Evolutionary conservation across 2,329 filamentous ascomycete genomes (phyloP), one percentile per base, ranked within the genome.

Genomic region (Cercospora sesami): DNA sequence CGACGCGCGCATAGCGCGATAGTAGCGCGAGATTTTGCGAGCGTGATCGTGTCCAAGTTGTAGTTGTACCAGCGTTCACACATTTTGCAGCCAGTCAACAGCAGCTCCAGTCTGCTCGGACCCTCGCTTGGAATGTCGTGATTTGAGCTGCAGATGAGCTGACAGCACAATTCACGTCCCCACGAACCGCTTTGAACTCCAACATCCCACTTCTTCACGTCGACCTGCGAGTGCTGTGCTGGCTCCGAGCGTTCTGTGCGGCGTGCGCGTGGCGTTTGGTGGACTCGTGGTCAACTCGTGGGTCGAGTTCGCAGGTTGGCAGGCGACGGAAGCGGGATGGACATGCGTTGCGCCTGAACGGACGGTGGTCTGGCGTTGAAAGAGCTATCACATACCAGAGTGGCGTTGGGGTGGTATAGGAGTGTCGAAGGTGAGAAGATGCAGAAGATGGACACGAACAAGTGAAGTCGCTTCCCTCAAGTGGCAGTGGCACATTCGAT

Each of bases 101-200:
- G 61, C 42, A 26, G 36, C 53, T 10, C 48, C n/a, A 16, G 21
- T 21, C 31, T 60, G 31, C 51, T 64, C 48, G 53, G 42, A 39
- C 55, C 53, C 51, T 28, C 33, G 39, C 28, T 60, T 36, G 55
- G 26, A 42, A 65, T 65, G 64, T 65, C 64, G 64, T 65, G 64
- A 42, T 65, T 63, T 23, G 36, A 65, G 66, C 66, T 68, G 63
- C 45, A 63, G 36, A 63, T 67, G 65, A 68, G 66, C 62, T 68
- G 62, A 68, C 48, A 48, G 58, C 66, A 69, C 28, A 33, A 59
- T 59, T 33, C 28, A 59, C 30, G 12, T 53, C 48, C 36, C 48
- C 48, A 53, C 48, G 48, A 53, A n/a, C 23, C 48, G n/a, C 48
- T 53, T 28, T 9, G 4, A 8, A 28, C 23, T 53, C 48, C 48